Evolutionary conservation across 495 filamentous ascomycete genomes (phyloP).

Genomic region (Lophiotrema nucula): DNA sequence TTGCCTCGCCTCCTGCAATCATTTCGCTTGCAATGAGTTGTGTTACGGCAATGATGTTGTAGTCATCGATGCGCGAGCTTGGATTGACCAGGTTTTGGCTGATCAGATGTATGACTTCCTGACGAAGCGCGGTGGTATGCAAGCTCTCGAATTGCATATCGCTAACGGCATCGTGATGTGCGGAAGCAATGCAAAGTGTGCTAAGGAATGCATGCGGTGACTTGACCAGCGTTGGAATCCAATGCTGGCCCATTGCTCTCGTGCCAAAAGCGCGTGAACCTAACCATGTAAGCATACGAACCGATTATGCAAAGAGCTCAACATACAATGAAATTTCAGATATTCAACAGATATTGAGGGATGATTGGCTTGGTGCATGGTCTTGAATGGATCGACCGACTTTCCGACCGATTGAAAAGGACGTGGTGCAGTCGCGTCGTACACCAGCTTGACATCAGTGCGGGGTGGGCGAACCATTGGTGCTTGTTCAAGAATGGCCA

Average conservation of each 20-base stretch:
- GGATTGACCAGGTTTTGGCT: slow-evolving; percentile 33
- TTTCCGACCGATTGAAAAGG: slow-evolving; percentile 28
- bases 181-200: slow-evolving; percentile 38
- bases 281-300: slow-evolving; percentile 3
- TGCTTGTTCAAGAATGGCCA: slow-evolving; percentile 5
- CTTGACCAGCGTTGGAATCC: slow-evolving; percentile 38
- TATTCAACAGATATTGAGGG: slow-evolving; percentile 27
- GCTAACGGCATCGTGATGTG: slow-evolving; percentile 37
- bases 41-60: slow-evolving; percentile 38
- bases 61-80: slow-evolving; percentile 24
- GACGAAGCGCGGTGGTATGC: slow-evolving; percentile 28
- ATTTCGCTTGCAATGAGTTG: slow-evolving; percentile 39
- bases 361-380: slow-evolving; percentile 24
- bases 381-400: slow-evolving; percentile 29
- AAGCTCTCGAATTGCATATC: slow-evolving; percentile 22
- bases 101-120: slow-evolving; percentile 36
- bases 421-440: not conserved
- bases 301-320: not conserved
- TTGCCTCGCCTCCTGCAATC: slow-evolving; percentile 30
- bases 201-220: slow-evolving; percentile 41
- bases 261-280: slow-evolving; percentile 32
- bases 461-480: slow-evolving; percentile 18
- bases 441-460: slow-evolving; percentile 5
- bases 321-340: slow-evolving; percentile 32
- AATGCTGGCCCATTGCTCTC: slow-evolving; percentile 34